Evolutionary conservation across 768 basidiomycete species (phyloP).

Genomic region (Termitomyces heimii): DNA sequence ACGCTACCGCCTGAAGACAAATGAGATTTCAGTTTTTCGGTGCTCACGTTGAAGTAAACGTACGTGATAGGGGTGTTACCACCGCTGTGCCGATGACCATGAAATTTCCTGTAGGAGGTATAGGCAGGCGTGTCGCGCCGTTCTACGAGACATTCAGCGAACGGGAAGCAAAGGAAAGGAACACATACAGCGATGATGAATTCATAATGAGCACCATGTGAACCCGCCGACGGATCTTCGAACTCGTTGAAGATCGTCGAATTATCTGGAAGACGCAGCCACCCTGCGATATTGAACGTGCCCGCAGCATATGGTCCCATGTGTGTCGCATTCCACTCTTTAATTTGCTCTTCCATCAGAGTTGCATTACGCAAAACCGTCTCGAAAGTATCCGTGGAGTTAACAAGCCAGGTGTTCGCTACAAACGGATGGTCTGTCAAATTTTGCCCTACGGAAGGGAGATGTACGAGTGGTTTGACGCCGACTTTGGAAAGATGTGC

Average conservation of each 20-base stretch:
- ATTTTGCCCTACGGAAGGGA: constrained; percentile 26
- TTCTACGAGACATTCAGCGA: constrained; percentile 5
- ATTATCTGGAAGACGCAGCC: constrained; percentile 19
- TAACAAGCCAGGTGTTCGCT: constrained; percentile 21
- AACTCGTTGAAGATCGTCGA: constrained; percentile 15
- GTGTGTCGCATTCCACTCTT: constrained; percentile 15
- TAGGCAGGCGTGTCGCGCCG: constrained; percentile 16
- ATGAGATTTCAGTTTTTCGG: not conserved
- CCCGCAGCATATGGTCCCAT: constrained; percentile 15
- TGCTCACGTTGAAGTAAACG: not conserved
- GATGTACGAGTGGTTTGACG: constrained; percentile 18
- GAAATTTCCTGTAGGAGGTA: constrained; percentile 21
- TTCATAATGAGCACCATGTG: constrained; percentile 21
- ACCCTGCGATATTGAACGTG: constrained; percentile 16
- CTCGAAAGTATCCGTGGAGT: constrained; percentile 21
- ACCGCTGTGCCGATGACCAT: constrained; percentile 20
- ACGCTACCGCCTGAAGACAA: constrained; percentile 19
- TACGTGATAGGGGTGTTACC: constrained; percentile 23
- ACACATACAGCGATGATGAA: constrained; percentile 24
- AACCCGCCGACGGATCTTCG: constrained; percentile 22
- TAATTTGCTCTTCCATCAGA: constrained; percentile 11
- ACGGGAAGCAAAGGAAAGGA: not conserved
- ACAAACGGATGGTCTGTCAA: constrained; percentile 24
- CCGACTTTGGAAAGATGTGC: constrained; percentile 11
- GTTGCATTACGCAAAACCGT: constrained; percentile 16